Evolutionary conservation across 768 basidiomycete species (phyloP), one percentile per base, ranked within the genome.

Genomic region (Leucogyrophana mollusca): DNA sequence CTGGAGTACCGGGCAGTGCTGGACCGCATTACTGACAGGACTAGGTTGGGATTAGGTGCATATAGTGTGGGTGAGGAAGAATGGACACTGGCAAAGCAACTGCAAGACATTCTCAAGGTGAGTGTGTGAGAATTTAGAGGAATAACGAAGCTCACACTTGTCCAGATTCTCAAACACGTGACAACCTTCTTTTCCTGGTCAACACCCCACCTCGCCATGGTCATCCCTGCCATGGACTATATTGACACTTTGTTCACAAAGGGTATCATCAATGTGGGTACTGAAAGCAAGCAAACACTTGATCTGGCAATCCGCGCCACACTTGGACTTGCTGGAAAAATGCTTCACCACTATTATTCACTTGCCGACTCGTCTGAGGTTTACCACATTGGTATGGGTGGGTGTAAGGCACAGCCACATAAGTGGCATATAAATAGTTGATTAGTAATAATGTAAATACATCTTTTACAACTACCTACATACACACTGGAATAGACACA

Each of bases 141-240:
- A 9, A 17, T 21, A 7, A 7, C 27, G 13, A 30, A 7, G 27
- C 27, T 22, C 45, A 21, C 14, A 32, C 9, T 9, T 8, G 32
- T 34, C 4, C 32, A 73, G 70, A 55, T 62, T 11, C 55, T 72
- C 41, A 71, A 72, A 45, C 60, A 67, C 30, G 59, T 61, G 0
- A 73, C 62, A 0, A 50, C 59, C 0, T 66, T 49, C 45, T 72
- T 72, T 52, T 72, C 61, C 1, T 9, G 50, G 1, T 43, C 35
- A 10, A 61, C 49, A 0, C 61, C 65, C 0, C 59, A 45, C 47
- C 49, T 73, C 3, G 55, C 62, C 0, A 54, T 37, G 0, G 65
- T 71, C 3, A 71, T 73, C n/a, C 70, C 68, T 9, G 68, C 63
- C 5, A 69, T 70, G 68, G 67, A 73, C 38, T 39, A 57, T 23